phyloP scores from a whole-genome alignment of 139 green algal species.

The Chlorella vulgaris region DNA sequence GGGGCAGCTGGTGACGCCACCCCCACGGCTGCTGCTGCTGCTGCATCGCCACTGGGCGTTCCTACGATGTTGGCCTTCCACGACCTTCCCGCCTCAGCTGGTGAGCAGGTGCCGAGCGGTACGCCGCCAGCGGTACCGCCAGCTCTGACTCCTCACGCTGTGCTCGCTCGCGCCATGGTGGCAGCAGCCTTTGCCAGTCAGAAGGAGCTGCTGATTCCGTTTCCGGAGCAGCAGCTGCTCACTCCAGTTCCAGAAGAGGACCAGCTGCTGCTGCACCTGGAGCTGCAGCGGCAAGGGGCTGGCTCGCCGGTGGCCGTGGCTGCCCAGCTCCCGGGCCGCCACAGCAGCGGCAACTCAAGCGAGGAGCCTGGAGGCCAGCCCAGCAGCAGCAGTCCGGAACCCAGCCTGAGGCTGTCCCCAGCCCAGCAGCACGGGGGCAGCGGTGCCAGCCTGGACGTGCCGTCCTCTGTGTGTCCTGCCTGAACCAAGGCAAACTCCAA shows the following conservation, averaged over 20 bases:
- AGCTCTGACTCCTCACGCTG: background rate
- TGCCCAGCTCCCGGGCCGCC: too few species aligned
- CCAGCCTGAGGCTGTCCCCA: too few species aligned
- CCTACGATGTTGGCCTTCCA: background rate
- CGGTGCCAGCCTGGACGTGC: too few species aligned
- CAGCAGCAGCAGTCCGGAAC: background rate
- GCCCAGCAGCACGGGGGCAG: too few species aligned
- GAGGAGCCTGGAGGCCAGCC: too few species aligned
- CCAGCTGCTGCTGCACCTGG: background rate
- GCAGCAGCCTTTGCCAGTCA: background rate
- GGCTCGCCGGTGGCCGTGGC: too few species aligned
- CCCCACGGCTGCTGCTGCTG: background rate
- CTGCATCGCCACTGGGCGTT: background rate
- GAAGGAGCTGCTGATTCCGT: background rate
- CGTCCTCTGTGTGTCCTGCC: too few species aligned
- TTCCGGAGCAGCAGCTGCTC: background rate
- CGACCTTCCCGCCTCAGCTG: background rate
- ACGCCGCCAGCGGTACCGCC: background rate
- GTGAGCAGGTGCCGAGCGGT: background rate
- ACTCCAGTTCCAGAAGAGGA: background rate
- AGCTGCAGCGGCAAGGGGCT: background rate
- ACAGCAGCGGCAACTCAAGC: too few species aligned
- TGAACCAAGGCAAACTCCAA: too few species aligned
- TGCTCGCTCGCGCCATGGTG: background rate
- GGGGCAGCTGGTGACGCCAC: background rate